Conservation (phyloP, 1,284 basidiomycete genomes). For the Sporisorium exsertum region DNA sequence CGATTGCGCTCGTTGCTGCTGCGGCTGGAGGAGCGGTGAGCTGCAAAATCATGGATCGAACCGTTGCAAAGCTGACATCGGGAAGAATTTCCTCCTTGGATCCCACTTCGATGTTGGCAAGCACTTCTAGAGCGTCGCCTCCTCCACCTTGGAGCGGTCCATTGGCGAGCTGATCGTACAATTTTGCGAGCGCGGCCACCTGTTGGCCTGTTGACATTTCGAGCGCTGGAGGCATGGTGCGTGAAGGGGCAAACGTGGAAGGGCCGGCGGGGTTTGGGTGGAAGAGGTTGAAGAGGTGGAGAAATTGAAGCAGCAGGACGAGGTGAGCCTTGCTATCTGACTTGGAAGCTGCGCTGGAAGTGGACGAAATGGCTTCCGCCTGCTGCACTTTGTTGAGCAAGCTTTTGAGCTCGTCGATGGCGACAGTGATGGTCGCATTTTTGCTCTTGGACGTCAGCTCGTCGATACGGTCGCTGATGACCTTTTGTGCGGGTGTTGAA, state of each 20-base stretch:
- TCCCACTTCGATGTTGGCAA: conserved; percentile 34
- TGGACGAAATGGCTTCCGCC: conserved; percentile 11
- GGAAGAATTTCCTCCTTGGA: conserved; percentile 38
- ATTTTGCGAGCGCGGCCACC: conserved; percentile 40
- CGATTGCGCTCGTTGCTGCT: conserved; percentile 1
- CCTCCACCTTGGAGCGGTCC: conserved; percentile 44
- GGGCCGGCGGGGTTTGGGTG: conserved; percentile 31
- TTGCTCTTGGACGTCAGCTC: conserved; percentile 19
- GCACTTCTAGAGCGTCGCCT: conserved; percentile 43
- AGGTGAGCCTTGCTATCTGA: conserved; percentile 27
- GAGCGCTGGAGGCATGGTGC: conserved; percentile 33
- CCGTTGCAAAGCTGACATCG: conserved; percentile 36
- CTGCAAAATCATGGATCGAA: conserved; percentile 42
- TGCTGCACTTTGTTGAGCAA: conserved; percentile 32
- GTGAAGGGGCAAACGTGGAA: conserved; percentile 29
- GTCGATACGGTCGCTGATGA: conserved; percentile 28
- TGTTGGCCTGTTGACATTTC: conserved; percentile 48
- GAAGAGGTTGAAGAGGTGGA: conserved; percentile 54
- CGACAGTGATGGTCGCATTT: conserved; percentile 34
- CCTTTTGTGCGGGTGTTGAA: conserved; percentile 34
- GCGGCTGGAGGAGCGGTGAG: conserved; percentile 45
- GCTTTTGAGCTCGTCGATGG: conserved; percentile 34
- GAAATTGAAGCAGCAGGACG: conserved; percentile 50
- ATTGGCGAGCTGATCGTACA: conserved; percentile 50
- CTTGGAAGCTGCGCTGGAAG: conserved; percentile 9